Base-by-base conservation (phyloP, 1,284 basidiomycete genomes). In the Puccinia brachypodii region DNA sequence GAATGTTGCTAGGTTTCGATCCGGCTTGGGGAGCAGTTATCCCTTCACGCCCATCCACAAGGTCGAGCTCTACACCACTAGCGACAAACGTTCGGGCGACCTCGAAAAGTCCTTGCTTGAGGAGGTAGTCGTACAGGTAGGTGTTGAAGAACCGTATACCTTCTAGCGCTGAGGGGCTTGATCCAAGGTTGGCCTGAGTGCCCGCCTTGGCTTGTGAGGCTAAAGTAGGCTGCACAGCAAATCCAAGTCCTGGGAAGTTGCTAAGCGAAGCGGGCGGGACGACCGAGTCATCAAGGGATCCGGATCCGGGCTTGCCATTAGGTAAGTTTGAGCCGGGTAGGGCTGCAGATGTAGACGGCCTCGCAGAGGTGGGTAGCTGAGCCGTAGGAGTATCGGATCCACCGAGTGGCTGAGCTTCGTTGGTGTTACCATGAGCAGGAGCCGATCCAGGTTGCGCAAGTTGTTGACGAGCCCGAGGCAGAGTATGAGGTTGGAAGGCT, bases 71-170 rank as follows among this genome's bases (percentile, higher is more conserved):
- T 3, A 60, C 79, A 66, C 71, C 79, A 47, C 71, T 74, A 19
- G 56, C 62, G 22, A 74, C 79, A 56, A 81, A 81, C 31, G 60
- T 38, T 50, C 44, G 69, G 7, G 79, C 79, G 9, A 81, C 79
- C 33, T 81, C 71, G 19, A 53, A 81, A 14, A 81, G 79, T 2
- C 79, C 79, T 74, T 81, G 79, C n/a, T 81, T 81, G 58, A 81
- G 71, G 1, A 81, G 44, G 53, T 81, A 81, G 47, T 81, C 79
- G 36, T 81, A 81, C 0, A 81, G 19, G 42, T 81, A 81, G 16
- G 79, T 81, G 56, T 81, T 81, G 19, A 81, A 81, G 60, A 81
- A 81, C 8, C 79, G 69, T 33, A 47, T 33, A 25, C 25, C 42
- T 53, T 72, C 69, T 13, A 38, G 9, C n/a, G 50, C 31, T 53